A percentile compares a stretch with the other conserved stretches of the same genome.
phyloP scores from a whole-genome alignment of 2,329 filamentous ascomycete species.

The Knufia petricola region DNA sequence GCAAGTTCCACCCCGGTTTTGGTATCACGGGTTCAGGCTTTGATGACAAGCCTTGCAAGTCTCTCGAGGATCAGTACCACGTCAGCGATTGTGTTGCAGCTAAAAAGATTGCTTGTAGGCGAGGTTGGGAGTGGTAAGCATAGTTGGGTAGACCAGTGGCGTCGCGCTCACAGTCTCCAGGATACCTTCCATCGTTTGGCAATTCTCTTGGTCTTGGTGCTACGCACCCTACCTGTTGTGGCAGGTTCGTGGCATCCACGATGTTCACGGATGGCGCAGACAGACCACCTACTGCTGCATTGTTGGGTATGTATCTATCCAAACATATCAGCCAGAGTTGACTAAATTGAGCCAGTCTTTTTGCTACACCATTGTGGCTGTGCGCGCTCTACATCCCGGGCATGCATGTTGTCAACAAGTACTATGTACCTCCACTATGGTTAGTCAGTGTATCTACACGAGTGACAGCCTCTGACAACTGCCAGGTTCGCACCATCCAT shows the following conservation, averaged over 20 bases:
- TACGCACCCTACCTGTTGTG: conserved; percentile 54
- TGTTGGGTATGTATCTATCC: conserved; percentile 31
- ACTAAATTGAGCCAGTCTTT: conserved; percentile 38
- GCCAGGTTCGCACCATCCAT: conserved; percentile 49
- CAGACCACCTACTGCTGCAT: conserved; percentile 49
- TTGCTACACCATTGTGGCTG: conserved; percentile 59
- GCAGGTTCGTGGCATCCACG: conserved; percentile 50
- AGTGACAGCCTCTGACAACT: conserved; percentile 10
- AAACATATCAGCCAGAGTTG: background rate
- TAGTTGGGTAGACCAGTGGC: background rate
- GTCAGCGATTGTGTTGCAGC: conserved; percentile 30
- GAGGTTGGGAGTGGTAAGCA: conserved; percentile 56
- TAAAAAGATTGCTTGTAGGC: conserved; percentile 34
- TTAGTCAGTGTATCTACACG: conserved; percentile 22
- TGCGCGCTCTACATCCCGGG: conserved; percentile 44
- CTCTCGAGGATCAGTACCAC: background rate
- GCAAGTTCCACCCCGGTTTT: conserved; percentile 51
- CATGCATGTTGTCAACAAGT: conserved; percentile 39
- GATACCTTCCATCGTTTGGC: conserved; percentile 56
- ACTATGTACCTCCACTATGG: conserved; percentile 55
- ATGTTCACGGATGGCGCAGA: conserved; percentile 57
- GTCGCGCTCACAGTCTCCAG: conserved; percentile 21
- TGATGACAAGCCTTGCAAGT: too few species aligned
- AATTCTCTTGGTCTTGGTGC: conserved; percentile 54
- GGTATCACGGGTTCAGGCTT: too few species aligned